Conservation (phyloP, 108 stramenopile species). For the Cylindrotheca fusiformis region DNA sequence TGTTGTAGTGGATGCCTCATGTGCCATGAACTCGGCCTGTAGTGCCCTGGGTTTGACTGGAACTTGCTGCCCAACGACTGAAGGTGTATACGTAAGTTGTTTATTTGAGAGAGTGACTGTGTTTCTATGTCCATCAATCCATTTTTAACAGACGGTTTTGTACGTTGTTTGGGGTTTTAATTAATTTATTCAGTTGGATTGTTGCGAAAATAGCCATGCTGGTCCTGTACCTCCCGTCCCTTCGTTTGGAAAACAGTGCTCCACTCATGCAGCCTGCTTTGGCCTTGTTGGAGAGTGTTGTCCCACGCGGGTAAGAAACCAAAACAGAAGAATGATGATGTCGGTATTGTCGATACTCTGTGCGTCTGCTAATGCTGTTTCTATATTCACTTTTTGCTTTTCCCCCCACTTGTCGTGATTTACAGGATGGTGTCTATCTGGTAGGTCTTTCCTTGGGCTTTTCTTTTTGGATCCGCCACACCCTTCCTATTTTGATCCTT, state of each 20-base stretch:
- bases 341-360: no score
- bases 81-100: background rate
- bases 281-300: background rate
- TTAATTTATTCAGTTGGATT: background rate
- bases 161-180: no score
- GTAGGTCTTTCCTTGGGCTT: background rate
- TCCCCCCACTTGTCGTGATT: no score
- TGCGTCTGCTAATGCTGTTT: no score
- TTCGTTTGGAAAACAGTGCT: background rate
- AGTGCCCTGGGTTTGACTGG: background rate
- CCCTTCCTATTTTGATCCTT: no score
- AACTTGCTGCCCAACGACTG: background rate
- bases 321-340: no score
- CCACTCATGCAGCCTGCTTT: background rate
- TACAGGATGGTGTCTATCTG: background rate
- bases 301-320: no score
- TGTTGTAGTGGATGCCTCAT: background rate
- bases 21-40: background rate
- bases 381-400: no score
- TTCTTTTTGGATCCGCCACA: background rate
- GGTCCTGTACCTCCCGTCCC: background rate
- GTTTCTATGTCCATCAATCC: no score
- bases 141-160: no score
- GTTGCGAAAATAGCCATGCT: no score
- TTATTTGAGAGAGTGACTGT: no score